A percentile compares a stretch with the other conserved stretches of the same genome.
Conservation (phyloP, 163 green algal genomes). For the Scenedesmus sp. region DNA sequence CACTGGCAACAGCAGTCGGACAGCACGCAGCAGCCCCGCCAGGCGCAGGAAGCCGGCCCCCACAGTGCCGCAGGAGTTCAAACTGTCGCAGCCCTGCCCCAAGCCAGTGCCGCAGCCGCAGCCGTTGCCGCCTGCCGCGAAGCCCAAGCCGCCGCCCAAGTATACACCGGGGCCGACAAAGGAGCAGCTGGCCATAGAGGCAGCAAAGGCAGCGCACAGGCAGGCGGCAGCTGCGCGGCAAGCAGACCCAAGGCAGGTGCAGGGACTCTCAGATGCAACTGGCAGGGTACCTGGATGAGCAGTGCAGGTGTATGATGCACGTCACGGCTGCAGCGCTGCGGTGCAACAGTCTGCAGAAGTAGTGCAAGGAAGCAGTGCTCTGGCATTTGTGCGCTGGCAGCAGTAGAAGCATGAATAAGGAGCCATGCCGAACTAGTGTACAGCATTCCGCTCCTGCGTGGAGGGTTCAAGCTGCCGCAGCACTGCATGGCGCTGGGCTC, state of each 20-base stretch:
- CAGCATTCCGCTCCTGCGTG: too few relatives aligned
- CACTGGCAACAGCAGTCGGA: conserved; percentile 25
- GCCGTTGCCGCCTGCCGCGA: conserved; percentile 60
- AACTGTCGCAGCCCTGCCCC: conserved; percentile 73
- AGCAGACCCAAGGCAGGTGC: neutral
- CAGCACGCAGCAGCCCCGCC: neutral
- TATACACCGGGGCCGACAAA: conserved; percentile 67
- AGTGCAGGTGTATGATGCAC: too few relatives aligned
- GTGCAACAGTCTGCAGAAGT: too few relatives aligned
- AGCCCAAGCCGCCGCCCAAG: conserved; percentile 62
- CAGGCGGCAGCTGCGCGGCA: conserved; percentile 59
- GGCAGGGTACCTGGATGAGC: neutral
- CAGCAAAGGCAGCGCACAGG: conserved; percentile 70
- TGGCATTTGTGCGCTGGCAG: neutral
- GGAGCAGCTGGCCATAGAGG: conserved; percentile 75
- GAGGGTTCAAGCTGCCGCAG: neutral
- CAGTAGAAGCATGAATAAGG: too few relatives aligned
- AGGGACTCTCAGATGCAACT: neutral
- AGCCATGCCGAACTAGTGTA: too few relatives aligned
- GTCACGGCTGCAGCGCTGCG: too few relatives aligned
- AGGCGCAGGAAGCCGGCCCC: neutral
- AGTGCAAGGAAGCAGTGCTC: neutral
- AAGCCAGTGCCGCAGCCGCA: conserved; percentile 76
- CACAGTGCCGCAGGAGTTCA: conserved; percentile 78
- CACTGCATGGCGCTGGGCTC: too few relatives aligned